Conservation (phyloP, 805 yeast species). For the Wickerhamiella azymoides region DNA sequence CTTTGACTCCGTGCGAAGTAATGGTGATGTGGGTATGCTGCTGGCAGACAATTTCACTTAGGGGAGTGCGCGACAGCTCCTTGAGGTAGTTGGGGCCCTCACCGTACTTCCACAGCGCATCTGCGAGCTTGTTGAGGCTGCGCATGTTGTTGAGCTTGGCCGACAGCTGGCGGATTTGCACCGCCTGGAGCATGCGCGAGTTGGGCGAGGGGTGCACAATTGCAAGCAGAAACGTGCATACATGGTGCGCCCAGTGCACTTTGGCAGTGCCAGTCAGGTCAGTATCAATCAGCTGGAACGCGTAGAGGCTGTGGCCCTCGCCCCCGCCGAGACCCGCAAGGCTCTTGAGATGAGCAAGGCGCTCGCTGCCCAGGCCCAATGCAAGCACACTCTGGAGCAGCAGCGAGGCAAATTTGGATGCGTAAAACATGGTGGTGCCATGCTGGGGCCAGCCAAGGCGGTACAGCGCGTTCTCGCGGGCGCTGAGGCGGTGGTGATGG, state of each 20-base stretch:
- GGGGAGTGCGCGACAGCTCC: neutral
- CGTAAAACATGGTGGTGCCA: neutral
- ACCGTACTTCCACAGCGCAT: neutral
- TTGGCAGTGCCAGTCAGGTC: neutral
- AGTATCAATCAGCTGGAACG: constrained; percentile 4
- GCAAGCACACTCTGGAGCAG: neutral
- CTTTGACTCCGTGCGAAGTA: constrained; percentile 1
- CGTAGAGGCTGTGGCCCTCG: constrained; percentile 1
- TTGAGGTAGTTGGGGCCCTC: neutral
- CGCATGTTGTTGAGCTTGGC: neutral
- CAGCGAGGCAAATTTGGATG: neutral
- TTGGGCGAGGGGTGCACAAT: constrained; percentile 2
- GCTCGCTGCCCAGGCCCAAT: neutral
- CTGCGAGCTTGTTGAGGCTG: neutral
- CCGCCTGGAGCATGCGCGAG: constrained; percentile 8
- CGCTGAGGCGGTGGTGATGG: neutral
- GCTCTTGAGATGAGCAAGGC: neutral
- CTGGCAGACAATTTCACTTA: neutral
- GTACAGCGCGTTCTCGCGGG: neutral
- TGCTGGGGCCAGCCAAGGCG: neutral
- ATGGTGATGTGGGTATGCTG: neutral
- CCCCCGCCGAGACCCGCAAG: neutral
- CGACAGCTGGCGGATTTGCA: constrained; percentile 4
- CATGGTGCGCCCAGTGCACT: neutral
- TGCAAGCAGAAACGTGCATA: neutral